phyloP scores from a whole-genome alignment of 805 yeast species.

The Candida odintsovae region DNA sequence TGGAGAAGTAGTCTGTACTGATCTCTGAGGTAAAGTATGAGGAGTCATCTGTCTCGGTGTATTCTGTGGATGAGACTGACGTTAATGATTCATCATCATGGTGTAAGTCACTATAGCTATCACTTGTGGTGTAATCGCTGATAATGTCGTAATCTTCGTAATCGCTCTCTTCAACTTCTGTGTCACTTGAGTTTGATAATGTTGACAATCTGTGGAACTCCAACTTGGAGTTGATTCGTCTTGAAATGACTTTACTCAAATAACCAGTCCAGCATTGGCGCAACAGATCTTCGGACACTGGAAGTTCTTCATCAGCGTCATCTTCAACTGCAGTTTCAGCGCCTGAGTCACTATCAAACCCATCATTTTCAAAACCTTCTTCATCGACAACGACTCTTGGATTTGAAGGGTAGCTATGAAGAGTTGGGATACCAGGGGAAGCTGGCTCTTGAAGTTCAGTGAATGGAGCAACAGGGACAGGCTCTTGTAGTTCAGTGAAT shows the following conservation, averaged over 20 bases:
- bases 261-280: conserved; percentile 5
- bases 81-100: conserved; percentile 13
- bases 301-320: conserved; percentile 8
- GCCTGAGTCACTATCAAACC: neutral
- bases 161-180: conserved; percentile 6
- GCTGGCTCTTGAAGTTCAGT: neutral
- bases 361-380: conserved; percentile 2
- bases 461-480: neutral
- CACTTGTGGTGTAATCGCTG: conserved; percentile 5
- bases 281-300: conserved; percentile 1
- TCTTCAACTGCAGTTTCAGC: neutral
- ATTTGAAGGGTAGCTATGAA: conserved; percentile 4
- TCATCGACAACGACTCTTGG: conserved; percentile 10
- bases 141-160: conserved; percentile 1
- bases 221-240: conserved; percentile 21
- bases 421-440: neutral
- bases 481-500: neutral
- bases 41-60: conserved; percentile 1
- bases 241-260: conserved; percentile 15
- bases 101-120: conserved; percentile 3
- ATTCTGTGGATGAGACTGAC: conserved; percentile 11
- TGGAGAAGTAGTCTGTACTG: conserved; percentile 10
- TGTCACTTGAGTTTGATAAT: conserved; percentile 11
- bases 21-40: conserved; percentile 6
- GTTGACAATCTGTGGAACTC: conserved; percentile 9